A percentile compares a stretch with the other conserved stretches of the same genome.
Evolutionary conservation across 2,329 filamentous ascomycete genomes (phyloP).

Genomic region (Aspergillus bombycis): DNA sequence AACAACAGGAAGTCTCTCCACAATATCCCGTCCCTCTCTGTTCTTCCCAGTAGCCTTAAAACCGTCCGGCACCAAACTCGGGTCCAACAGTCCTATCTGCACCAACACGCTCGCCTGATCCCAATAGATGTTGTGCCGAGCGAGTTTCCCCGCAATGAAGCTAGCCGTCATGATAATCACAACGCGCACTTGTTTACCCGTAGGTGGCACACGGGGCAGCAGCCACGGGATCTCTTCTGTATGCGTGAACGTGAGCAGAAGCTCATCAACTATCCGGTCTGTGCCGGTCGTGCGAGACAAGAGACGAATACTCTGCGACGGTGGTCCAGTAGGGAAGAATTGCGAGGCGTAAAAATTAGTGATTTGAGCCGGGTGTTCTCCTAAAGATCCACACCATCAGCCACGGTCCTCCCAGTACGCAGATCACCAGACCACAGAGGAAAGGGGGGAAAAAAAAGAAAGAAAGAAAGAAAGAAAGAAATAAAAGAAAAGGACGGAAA

Average conservation of each 20-base stretch:
- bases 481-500: neutral
- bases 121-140: slow-evolving; percentile 63
- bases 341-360: slow-evolving; percentile 56
- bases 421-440: neutral
- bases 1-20: slow-evolving; percentile 39
- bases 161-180: slow-evolving; percentile 56
- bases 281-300: slow-evolving; percentile 59
- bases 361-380: slow-evolving; percentile 28
- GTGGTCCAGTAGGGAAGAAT: slow-evolving; percentile 55
- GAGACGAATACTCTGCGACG: slow-evolving; percentile 53
- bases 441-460: neutral
- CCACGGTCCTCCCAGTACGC: neutral
- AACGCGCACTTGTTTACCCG: slow-evolving; percentile 57
- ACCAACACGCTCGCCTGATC: slow-evolving; percentile 65
- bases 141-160: slow-evolving; percentile 34
- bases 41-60: slow-evolving; percentile 38
- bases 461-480: slow-evolving; percentile 10
- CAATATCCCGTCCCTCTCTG: slow-evolving; percentile 30
- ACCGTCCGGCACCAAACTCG: slow-evolving; percentile 53
- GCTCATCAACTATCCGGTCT: slow-evolving; percentile 62
- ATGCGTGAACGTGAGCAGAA: slow-evolving; percentile 59
- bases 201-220: slow-evolving; percentile 57
- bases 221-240: slow-evolving; percentile 59
- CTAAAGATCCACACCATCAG: slow-evolving; percentile 16
- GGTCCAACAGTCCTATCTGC: slow-evolving; percentile 61